Evolutionary conservation across 352 stramenopile genomes (phyloP).

Genomic region (Globisporangium splendens): DNA sequence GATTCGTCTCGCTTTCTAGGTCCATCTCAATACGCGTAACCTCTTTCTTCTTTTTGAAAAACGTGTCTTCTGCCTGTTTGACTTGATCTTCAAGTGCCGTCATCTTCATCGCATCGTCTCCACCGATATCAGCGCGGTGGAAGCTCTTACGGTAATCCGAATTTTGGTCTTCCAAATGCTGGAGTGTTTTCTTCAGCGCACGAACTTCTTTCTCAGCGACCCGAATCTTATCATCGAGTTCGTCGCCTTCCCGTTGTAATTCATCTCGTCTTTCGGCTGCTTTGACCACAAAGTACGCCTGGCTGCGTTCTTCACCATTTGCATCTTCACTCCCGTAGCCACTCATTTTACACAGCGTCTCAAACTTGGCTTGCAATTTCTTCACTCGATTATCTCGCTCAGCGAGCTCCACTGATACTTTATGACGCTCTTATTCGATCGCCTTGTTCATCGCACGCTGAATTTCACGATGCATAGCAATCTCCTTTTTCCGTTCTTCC

Average conservation of each 20-base stretch:
- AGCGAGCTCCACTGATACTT: constrained; percentile 88
- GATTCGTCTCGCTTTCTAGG: constrained; percentile 59
- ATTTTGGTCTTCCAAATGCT: constrained; percentile 91
- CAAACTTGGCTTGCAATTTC: constrained; percentile 93
- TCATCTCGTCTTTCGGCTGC: constrained; percentile 94
- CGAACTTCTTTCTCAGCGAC: constrained; percentile 91
- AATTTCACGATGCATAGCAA: constrained; percentile 84
- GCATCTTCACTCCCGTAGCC: constrained; percentile 61
- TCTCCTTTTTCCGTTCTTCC: constrained; percentile 92
- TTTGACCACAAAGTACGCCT: constrained; percentile 95
- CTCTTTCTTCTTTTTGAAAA: constrained; percentile 95
- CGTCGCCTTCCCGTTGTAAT: constrained; percentile 93
- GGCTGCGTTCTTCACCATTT: constrained; percentile 80
- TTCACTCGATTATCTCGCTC: constrained; percentile 85
- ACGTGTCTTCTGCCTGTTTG: constrained; percentile 80
- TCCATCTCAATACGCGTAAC: constrained; percentile 89
- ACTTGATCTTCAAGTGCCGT: constrained; percentile 83
- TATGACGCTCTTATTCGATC: constrained; percentile 93
- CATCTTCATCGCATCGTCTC: constrained; percentile 85
- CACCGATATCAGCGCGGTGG: constrained; percentile 84
- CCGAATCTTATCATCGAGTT: constrained; percentile 94
- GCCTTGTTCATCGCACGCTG: constrained; percentile 85
- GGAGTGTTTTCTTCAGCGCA: constrained; percentile 91
- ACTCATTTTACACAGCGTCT: constrained; percentile 84
- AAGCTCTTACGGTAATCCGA: constrained; percentile 94